phyloP scores from a whole-genome alignment of 768 basidiomycete genomes.

The Paxillus rubicundulus region DNA sequence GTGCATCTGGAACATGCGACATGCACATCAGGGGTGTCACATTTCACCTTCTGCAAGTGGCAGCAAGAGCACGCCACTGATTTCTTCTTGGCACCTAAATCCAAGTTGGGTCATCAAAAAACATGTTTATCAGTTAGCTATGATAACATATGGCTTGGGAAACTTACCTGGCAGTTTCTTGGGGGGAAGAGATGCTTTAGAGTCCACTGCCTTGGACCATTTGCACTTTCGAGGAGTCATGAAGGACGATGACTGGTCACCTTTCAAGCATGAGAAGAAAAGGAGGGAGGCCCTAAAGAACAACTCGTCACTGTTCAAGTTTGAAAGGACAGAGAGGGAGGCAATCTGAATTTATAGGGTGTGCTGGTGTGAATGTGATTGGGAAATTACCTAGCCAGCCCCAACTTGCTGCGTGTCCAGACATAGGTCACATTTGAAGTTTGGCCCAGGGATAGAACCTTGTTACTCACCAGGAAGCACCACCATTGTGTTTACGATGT shows the following conservation, averaged over 20 bases:
- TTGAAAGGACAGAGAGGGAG: background rate
- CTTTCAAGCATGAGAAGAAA: background rate
- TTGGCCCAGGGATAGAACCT: background rate
- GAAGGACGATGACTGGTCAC: background rate
- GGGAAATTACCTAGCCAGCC: background rate
- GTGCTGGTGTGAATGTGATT: background rate
- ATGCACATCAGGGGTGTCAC: background rate
- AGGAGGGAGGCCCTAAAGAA: background rate
- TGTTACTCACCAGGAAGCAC: background rate
- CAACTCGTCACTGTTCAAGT: background rate
- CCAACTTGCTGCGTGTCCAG: background rate
- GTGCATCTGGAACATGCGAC: background rate
- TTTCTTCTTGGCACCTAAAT: background rate
- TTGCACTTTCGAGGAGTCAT: background rate
- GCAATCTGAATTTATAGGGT: background rate
- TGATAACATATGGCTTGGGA: background rate
- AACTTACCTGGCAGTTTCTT: background rate
- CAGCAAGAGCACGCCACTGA: background rate
- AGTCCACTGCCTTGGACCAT: background rate
- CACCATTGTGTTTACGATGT: background rate
- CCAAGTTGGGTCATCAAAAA: background rate
- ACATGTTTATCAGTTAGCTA: background rate
- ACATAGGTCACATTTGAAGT: background rate
- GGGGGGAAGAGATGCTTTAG: background rate
- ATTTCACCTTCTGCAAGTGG: background rate